These are phyloP conservation scores for Neurospora cerealis DNA, from an alignment of 495 filamentous ascomycete species.

Conservation along the genomic window DNA sequence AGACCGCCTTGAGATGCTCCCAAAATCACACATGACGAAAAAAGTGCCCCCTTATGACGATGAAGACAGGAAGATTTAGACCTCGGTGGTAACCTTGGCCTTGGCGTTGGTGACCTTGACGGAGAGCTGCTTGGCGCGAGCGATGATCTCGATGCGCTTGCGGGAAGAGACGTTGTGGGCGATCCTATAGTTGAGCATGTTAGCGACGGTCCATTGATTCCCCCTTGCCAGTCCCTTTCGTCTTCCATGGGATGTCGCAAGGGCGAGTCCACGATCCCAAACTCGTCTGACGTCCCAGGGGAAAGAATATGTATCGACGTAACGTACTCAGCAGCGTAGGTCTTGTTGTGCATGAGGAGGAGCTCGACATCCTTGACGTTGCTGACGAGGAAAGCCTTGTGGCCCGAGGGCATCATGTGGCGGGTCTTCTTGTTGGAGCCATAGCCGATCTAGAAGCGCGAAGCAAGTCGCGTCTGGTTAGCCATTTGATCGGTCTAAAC, in stretches of 20 bases:
- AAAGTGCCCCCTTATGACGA: constrained; percentile 15
- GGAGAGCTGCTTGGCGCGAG: constrained; percentile 89
- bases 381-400: constrained; percentile 99
- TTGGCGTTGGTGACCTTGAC: constrained; percentile 99
- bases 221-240: not conserved
- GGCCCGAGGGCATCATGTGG: constrained; percentile 97
- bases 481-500: not conserved
- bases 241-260: not conserved
- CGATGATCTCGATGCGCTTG: constrained; percentile 95
- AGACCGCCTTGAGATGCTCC: constrained; percentile 25
- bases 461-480: constrained; percentile 8
- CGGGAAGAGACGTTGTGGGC: constrained; percentile 92
- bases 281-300: not conserved
- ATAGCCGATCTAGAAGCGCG: constrained; percentile 71
- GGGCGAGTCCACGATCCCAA: not conserved
- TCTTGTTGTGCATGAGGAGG: constrained; percentile 98
- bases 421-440: constrained; percentile 97
- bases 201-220: not conserved
- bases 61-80: constrained; percentile 43
- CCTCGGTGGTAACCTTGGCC: constrained; percentile 95
- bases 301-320: not conserved
- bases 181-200: constrained; percentile 51
- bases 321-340: constrained; percentile 93
- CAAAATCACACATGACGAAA: constrained; percentile 17
- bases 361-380: constrained; percentile 93